Conservation (phyloP, 176 grass and related monocot genomes). For the Elymus sibiricus region DNA sequence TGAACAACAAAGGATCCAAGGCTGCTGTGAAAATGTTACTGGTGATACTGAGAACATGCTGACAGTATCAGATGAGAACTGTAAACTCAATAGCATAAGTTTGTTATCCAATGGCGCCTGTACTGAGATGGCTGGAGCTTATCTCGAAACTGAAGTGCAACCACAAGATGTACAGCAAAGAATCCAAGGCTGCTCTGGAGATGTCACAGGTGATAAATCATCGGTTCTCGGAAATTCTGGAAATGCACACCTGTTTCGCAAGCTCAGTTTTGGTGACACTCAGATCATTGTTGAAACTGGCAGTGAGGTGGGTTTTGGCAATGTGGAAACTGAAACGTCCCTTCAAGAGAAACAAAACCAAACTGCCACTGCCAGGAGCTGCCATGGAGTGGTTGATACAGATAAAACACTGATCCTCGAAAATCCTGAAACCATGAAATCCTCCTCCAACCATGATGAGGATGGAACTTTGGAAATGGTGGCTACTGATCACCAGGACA, state of each 20-base stretch:
- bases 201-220: neutral
- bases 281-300: conserved; percentile 4
- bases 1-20: conserved; percentile 26
- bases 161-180: conserved; percentile 5
- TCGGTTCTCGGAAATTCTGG: conserved; percentile 24
- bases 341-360: conserved; percentile 17
- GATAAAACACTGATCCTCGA: conserved; percentile 5
- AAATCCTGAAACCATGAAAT: conserved; percentile 25
- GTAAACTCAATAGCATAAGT: neutral
- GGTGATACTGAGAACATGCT: neutral
- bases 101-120: conserved; percentile 17
- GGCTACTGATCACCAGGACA: neutral
- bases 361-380: conserved; percentile 3
- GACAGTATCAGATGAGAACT: conserved; percentile 22
- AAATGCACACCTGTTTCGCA: neutral
- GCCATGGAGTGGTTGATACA: conserved; percentile 11
- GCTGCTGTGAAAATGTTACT: neutral
- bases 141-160: conserved; percentile 7
- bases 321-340: conserved; percentile 21
- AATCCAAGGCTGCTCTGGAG: conserved; percentile 9
- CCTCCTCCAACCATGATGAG: conserved; percentile 2
- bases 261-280: neutral
- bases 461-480: conserved; percentile 14
- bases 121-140: conserved; percentile 6
- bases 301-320: conserved; percentile 12